A percentile compares a stretch with the other conserved stretches of the same genome.
Conservation (phyloP, 345 rosid genomes). For the Euphorbia pulcherrima region DNA sequence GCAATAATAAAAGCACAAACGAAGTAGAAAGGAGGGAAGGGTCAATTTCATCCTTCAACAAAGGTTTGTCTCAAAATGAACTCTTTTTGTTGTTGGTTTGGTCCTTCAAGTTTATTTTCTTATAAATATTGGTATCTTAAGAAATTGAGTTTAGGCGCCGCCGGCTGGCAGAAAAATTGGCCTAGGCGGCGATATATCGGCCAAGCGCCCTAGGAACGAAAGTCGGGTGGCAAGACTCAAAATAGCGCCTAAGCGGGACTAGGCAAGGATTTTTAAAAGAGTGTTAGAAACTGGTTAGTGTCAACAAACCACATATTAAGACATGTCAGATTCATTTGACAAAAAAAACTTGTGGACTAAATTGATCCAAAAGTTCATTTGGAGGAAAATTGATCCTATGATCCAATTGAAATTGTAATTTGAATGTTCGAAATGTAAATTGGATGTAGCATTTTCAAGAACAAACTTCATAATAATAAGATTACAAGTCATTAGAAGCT, state of each 20-base stretch:
- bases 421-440: neutral
- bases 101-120: neutral
- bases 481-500: neutral
- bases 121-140: no score
- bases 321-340: neutral
- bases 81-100: neutral
- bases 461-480: neutral
- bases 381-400: neutral
- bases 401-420: neutral
- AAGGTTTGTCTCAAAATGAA: neutral
- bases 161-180: no score
- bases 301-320: neutral
- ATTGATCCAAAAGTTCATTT: neutral
- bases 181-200: no score
- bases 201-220: no score
- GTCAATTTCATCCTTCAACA: neutral
- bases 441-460: neutral
- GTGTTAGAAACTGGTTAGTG: neutral
- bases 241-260: no score
- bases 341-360: neutral
- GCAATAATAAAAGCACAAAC: constrained; percentile 22
- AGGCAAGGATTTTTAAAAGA: no score
- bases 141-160: no score
- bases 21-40: neutral
- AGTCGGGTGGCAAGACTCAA: no score